phyloP scores from a whole-genome alignment of 176 grass and related monocot species.

The Microstegium vimineum region DNA sequence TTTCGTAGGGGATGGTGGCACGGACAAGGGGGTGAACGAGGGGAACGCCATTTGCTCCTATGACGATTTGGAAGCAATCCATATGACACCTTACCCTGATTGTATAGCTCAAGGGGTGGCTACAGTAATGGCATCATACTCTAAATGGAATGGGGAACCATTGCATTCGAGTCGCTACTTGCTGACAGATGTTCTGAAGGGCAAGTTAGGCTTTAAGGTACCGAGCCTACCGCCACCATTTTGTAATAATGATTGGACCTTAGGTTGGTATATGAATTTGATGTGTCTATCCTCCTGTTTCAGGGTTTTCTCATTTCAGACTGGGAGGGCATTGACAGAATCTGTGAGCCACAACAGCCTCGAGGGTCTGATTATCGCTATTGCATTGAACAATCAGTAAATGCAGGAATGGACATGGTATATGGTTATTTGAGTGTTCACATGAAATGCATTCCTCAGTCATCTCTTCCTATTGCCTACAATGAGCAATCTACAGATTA shows the following conservation, averaged over 20 bases:
- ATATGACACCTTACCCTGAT: slow-evolving; percentile 73
- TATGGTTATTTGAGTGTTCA: slow-evolving; percentile 22
- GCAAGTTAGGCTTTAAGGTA: slow-evolving; percentile 86
- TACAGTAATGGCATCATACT: slow-evolving; percentile 86
- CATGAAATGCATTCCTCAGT: neutral
- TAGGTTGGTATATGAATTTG: neutral
- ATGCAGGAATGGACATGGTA: slow-evolving; percentile 98
- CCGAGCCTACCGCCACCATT: neutral
- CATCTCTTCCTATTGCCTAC: neutral
- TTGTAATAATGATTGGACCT: neutral
- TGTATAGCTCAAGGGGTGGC: slow-evolving; percentile 76
- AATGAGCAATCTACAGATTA: slow-evolving; percentile 65
- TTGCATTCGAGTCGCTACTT: slow-evolving; percentile 61
- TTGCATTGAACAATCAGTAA: slow-evolving; percentile 76
- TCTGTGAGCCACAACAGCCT: slow-evolving; percentile 56
- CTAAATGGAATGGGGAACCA: slow-evolving; percentile 73
- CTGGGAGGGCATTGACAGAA: slow-evolving; percentile 90
- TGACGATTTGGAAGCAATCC: slow-evolving; percentile 71
- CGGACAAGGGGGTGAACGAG: slow-evolving; percentile 74
- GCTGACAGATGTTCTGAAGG: slow-evolving; percentile 83
- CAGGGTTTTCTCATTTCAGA: slow-evolving; percentile 91
- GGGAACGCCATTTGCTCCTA: slow-evolving; percentile 77
- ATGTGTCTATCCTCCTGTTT: slow-evolving; percentile 19
- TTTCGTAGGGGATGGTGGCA: slow-evolving; percentile 88
- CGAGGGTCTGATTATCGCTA: slow-evolving; percentile 72